Percentiles rank a stretch among this genome's conserved stretches.
Conservation (phyloP, 305 asterid genomes). For the Caryopteris hybrid region DNA sequence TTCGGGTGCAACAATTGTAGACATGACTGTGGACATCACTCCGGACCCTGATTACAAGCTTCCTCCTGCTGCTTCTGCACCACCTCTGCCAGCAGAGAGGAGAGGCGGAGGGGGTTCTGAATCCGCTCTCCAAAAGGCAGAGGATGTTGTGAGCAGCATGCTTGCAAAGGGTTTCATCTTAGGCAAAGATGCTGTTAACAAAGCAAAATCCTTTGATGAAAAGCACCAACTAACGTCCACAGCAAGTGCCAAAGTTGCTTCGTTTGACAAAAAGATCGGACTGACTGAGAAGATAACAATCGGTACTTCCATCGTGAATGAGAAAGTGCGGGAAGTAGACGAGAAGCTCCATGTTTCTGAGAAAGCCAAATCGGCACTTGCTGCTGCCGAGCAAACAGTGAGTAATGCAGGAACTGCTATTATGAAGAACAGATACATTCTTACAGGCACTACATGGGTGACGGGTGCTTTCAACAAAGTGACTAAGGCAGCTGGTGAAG, state of each 20-base stretch:
- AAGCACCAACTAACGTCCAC: constrained; percentile 84
- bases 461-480: constrained; percentile 79
- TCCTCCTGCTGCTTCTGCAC: constrained; percentile 65
- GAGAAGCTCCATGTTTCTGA: constrained; percentile 89
- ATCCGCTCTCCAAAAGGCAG: constrained; percentile 82
- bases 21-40: constrained; percentile 62
- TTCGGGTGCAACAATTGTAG: constrained; percentile 96
- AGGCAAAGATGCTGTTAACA: constrained; percentile 79
- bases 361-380: constrained; percentile 80
- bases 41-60: constrained; percentile 69
- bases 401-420: constrained; percentile 79
- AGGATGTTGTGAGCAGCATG: constrained; percentile 87
- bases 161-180: constrained; percentile 86
- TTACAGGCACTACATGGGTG: constrained; percentile 86
- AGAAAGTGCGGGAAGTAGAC: constrained; percentile 84
- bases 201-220: constrained; percentile 76
- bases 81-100: constrained; percentile 42
- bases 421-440: constrained; percentile 84
- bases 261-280: constrained; percentile 74
- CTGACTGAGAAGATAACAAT: constrained; percentile 71
- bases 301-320: constrained; percentile 79
- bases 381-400: constrained; percentile 87
- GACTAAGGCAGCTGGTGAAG: constrained; percentile 86
- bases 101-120: constrained; percentile 44
- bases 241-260: constrained; percentile 76